Conservation (phyloP, 495 filamentous ascomycete species). For the Lasiosphaeriaceae sp. region DNA sequence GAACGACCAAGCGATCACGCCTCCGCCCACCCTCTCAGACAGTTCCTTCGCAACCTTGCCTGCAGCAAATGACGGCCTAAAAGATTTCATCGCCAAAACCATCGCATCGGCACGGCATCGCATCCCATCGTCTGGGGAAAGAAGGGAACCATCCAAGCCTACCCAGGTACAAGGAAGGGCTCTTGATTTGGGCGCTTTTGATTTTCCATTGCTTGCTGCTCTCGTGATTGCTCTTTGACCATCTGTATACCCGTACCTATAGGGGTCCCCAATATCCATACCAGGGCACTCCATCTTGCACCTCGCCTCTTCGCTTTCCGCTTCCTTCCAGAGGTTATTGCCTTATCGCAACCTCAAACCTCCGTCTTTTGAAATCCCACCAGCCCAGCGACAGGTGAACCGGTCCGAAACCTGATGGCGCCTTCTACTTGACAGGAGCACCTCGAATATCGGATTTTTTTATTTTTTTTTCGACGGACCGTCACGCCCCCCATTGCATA, state of each 20-base stretch:
- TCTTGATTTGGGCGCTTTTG: background rate
- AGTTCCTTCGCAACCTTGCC: conserved; percentile 31
- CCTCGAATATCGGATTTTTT: too few species aligned
- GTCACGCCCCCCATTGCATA: too few species aligned
- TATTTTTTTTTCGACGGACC: too few species aligned
- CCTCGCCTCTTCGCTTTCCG: background rate
- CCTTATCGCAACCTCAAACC: conserved; percentile 1
- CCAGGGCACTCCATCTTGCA: background rate
- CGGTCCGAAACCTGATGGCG: background rate
- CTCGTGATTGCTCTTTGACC: background rate
- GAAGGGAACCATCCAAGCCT: background rate
- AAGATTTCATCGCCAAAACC: conserved; percentile 18
- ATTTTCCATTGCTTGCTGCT: background rate
- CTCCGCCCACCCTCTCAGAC: conserved; percentile 23
- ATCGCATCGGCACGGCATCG: conserved; percentile 7
- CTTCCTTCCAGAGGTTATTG: background rate
- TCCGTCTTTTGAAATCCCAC: too few species aligned
- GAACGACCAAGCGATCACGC: conserved; percentile 23
- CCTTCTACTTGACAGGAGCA: too few species aligned
- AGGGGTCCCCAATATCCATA: too few species aligned
- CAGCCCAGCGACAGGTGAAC: too few species aligned
- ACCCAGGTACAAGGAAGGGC: background rate
- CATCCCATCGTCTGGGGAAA: background rate
- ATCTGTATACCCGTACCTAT: too few species aligned
- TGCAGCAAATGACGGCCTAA: conserved; percentile 17